Conservation (phyloP, 2,329 filamentous ascomycete genomes). For the Trichoderma pleuroti region DNA sequence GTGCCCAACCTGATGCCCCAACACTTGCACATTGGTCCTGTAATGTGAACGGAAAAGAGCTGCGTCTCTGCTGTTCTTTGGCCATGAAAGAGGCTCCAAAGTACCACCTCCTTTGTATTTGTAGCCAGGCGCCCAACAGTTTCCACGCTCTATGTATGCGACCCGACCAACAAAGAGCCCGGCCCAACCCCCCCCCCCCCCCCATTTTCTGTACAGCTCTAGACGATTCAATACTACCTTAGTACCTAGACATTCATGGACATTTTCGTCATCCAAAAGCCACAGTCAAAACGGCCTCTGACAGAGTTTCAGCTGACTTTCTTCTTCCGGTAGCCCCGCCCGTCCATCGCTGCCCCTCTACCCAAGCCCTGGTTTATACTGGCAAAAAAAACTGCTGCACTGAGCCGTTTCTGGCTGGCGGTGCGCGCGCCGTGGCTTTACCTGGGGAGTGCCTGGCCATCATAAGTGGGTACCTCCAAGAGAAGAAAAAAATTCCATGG, state of each 20-base stretch:
- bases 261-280: conserved; percentile 7
- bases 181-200: background rate
- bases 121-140: background rate
- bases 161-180: background rate
- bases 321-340: conserved; percentile 10
- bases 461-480: background rate
- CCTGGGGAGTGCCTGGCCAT: background rate
- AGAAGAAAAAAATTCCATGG: background rate
- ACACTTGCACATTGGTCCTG: no score
- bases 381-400: background rate
- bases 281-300: background rate
- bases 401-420: background rate
- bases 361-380: background rate
- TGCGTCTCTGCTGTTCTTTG: background rate
- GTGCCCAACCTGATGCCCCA: background rate
- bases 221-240: no score
- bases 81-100: background rate
- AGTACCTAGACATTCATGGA: no score
- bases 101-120: background rate
- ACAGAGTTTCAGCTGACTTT: background rate
- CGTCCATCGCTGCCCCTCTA: background rate
- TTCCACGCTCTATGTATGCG: no score
- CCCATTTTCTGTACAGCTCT: background rate
- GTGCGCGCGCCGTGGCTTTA: background rate
- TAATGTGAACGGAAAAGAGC: no score